Conservation (phyloP, 116 monocot genomes). For the Iris pallida region DNA sequence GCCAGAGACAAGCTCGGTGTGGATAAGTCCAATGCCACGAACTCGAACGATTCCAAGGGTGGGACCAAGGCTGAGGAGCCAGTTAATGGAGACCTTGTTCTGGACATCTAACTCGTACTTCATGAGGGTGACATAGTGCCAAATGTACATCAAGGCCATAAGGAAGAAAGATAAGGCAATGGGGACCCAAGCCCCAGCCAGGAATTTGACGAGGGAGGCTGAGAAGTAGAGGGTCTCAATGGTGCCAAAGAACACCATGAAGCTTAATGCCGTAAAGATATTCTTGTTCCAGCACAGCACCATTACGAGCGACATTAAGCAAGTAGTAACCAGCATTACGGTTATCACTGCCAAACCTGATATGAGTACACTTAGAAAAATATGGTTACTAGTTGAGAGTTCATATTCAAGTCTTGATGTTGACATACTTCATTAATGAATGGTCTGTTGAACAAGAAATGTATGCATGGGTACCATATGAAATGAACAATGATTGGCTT, state of each 20-base stretch:
- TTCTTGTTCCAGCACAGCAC: slow-evolving; percentile 80
- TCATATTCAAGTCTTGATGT: not conserved
- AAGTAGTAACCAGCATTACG: slow-evolving; percentile 97
- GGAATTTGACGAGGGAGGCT: slow-evolving; percentile 87
- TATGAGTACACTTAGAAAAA: not conserved
- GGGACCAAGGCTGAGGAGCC: slow-evolving; percentile 87
- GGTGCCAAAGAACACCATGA: slow-evolving; percentile 81
- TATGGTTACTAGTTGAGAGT: not conserved
- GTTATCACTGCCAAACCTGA: slow-evolving; percentile 95
- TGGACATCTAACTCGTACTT: slow-evolving; percentile 94
- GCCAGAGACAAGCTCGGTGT: slow-evolving; percentile 88
- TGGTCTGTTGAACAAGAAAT: too few relatives aligned
- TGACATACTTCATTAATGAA: too few relatives aligned
- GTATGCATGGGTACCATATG: too few relatives aligned
- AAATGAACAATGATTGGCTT: too few relatives aligned
- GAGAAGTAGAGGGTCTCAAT: slow-evolving; percentile 92
- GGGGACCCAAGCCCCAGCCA: slow-evolving; percentile 94
- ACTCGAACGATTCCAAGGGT: slow-evolving; percentile 89
- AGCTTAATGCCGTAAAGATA: slow-evolving; percentile 54
- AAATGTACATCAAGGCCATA: slow-evolving; percentile 83
- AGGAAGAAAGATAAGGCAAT: slow-evolving; percentile 70
- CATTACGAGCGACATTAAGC: slow-evolving; percentile 92
- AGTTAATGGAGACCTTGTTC: slow-evolving; percentile 92
- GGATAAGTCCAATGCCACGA: slow-evolving; percentile 83
- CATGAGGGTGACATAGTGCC: slow-evolving; percentile 96